Evolutionary conservation across 2,329 filamentous ascomycete species (phyloP).

Genomic region (Ophiocordyceps camponoti-saundersi): DNA sequence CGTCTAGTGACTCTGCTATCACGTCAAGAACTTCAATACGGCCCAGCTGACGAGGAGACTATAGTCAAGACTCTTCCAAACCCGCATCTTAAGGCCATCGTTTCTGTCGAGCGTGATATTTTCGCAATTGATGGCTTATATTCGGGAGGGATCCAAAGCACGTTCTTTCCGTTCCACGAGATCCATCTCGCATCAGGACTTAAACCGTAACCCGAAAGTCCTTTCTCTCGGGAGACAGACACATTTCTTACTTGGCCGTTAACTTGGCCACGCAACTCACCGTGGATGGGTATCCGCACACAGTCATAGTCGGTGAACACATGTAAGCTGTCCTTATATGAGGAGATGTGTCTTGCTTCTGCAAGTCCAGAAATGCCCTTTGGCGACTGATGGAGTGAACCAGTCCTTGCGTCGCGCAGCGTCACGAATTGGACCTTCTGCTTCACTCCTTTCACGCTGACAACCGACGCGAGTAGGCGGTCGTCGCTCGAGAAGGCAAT

Average conservation of each 20-base stretch:
- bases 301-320: not conserved
- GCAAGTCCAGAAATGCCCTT: not conserved
- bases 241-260: not conserved
- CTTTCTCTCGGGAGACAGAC: not conserved
- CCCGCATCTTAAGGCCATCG: too few species aligned
- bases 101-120: too few species aligned
- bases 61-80: too few species aligned
- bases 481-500: not conserved
- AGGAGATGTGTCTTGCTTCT: not conserved
- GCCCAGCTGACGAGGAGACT: too few species aligned
- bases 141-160: not conserved
- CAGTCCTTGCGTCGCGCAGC: not conserved
- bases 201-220: not conserved
- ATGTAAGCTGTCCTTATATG: not conserved
- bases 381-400: not conserved
- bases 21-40: too few species aligned
- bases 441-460: not conserved
- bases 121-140: not conserved
- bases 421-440: not conserved
- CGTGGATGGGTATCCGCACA: not conserved
- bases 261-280: not conserved
- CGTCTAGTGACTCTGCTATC: too few species aligned
- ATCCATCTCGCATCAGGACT: not conserved
- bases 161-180: not conserved
- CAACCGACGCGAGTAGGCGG: not conserved